Evolutionary conservation across 768 basidiomycete species (phyloP), one percentile per base, ranked within the genome.

Genomic region (Pleurotus pulmonarius): DNA sequence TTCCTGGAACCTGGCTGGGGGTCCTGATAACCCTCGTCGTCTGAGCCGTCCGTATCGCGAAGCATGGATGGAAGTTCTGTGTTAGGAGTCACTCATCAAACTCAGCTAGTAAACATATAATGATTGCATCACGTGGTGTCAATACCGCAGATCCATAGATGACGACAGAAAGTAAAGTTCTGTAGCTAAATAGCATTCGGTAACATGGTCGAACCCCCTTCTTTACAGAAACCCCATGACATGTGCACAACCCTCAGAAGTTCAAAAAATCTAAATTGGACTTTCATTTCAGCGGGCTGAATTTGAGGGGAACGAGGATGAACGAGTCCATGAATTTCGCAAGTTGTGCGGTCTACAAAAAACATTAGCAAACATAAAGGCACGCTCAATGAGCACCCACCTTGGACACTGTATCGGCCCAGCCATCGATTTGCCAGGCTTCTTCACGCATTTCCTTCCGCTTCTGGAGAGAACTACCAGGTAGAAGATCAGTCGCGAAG

Each of bases 401-500:
- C 86, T 95, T 93, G 59, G 87, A 86, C 34, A 96, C 94, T 0
- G 94, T 96, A 70, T 92, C 91, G 44, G 90, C 89, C 96, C 96
- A 99, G 4, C 93, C 94, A 59, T 95, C 92, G 62, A 93, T 79
- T 64, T 91, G 83, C 96, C 96, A 99, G 20, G 94, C 94, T 68
- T 87, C 83, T 70, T 96, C 91, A 41, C 96, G 81, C 43, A 78
- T 85, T 61, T 90, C 85, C 71, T 94, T 96, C 58, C 96, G 80
- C 6, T 80, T 81, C 59, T 92, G 85, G 56, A 97, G 77, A 63
- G 83, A 83, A 56, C 90, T 90, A 59, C 49, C 49, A 46, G 51
- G 41, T 16, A 41, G n/a, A 15, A 45, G 25, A 5, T 39, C 46
- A 5, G 29, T 55, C 55, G 60, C 58, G 56, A 56, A 45, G 58